A percentile compares a stretch with the other conserved stretches of the same genome.
phyloP scores from a whole-genome alignment of 495 filamentous ascomycete genomes.

The Friedmanniomyces endolithicus region DNA sequence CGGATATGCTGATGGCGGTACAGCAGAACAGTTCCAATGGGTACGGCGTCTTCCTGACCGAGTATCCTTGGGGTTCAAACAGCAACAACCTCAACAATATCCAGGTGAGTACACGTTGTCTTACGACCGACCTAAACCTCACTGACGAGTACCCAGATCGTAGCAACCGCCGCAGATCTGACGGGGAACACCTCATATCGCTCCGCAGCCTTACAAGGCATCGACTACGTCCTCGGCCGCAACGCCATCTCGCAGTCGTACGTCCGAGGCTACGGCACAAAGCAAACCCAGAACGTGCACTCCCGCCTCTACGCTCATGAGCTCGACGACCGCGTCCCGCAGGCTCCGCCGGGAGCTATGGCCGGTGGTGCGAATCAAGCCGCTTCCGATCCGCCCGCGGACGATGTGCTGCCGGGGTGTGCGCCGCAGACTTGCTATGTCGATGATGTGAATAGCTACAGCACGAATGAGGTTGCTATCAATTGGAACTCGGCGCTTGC shows the following conservation, averaged over 20 bases:
- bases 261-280: constrained; percentile 7
- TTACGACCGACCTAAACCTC: background rate
- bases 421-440: constrained; percentile 9
- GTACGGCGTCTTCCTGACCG: constrained; percentile 4
- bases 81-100: constrained; percentile 15
- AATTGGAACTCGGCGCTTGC: constrained; percentile 9
- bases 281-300: constrained; percentile 11
- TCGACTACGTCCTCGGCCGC: constrained; percentile 17
- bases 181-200: constrained; percentile 12
- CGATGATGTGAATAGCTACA: constrained; percentile 11
- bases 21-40: constrained; percentile 9
- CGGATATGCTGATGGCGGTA: constrained; percentile 8
- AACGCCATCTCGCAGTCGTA: constrained; percentile 16
- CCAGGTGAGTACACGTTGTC: background rate
- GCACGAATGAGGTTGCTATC: constrained; percentile 10
- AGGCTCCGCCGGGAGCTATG: constrained; percentile 7
- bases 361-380: constrained; percentile 6
- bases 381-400: constrained; percentile 7
- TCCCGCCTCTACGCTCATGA: constrained; percentile 12
- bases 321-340: constrained; percentile 3
- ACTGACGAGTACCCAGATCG: constrained; percentile 7
- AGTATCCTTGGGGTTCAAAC: constrained; percentile 15
- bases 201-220: constrained; percentile 4
- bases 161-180: constrained; percentile 11
- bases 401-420: constrained; percentile 13